Conservation (phyloP, 2,329 filamentous ascomycete genomes). For the Falciphora oryzae region DNA sequence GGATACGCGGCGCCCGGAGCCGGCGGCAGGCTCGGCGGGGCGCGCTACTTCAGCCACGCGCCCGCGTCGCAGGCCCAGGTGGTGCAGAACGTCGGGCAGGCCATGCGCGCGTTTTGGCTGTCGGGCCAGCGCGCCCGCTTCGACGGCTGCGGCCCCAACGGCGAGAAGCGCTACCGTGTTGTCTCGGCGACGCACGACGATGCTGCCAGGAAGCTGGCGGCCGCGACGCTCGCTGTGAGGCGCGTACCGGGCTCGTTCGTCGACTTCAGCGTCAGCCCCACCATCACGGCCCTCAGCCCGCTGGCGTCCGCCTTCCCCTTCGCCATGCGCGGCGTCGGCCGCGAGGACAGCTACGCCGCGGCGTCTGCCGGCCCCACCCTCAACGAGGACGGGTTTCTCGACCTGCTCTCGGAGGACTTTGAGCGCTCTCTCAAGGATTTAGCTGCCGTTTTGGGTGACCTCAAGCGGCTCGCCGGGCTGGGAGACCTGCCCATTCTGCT, state of each 20-base stretch:
- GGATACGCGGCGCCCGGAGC: constrained; percentile 74
- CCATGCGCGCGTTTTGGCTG: constrained; percentile 86
- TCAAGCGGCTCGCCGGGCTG: constrained; percentile 68
- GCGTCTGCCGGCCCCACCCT: constrained; percentile 52
- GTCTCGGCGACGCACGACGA: constrained; percentile 73
- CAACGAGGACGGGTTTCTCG: constrained; percentile 77
- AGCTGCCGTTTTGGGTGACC: constrained; percentile 70
- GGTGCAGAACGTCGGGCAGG: constrained; percentile 90
- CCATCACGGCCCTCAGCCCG: constrained; percentile 73
- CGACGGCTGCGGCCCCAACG: constrained; percentile 67
- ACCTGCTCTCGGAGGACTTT: constrained; percentile 83
- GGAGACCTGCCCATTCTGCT: constrained; percentile 81
- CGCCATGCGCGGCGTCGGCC: constrained; percentile 29
- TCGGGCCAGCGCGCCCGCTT: constrained; percentile 85
- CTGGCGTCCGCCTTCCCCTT: constrained; percentile 39
- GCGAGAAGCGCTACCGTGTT: constrained; percentile 72
- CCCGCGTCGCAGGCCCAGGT: constrained; percentile 84
- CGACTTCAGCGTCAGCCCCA: constrained; percentile 84
- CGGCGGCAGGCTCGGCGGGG: constrained; percentile 51
- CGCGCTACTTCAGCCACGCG: constrained; percentile 84
- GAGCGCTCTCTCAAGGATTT: constrained; percentile 80
- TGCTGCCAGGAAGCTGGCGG: constrained; percentile 60
- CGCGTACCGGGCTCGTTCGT: constrained; percentile 69
- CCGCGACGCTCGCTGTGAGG: constrained; percentile 31
- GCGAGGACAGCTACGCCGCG: constrained; percentile 19